Evolutionary conservation across 805 yeast genomes (phyloP), one percentile per base, ranked within the genome.

Genomic region (Spathaspora sp.): DNA sequence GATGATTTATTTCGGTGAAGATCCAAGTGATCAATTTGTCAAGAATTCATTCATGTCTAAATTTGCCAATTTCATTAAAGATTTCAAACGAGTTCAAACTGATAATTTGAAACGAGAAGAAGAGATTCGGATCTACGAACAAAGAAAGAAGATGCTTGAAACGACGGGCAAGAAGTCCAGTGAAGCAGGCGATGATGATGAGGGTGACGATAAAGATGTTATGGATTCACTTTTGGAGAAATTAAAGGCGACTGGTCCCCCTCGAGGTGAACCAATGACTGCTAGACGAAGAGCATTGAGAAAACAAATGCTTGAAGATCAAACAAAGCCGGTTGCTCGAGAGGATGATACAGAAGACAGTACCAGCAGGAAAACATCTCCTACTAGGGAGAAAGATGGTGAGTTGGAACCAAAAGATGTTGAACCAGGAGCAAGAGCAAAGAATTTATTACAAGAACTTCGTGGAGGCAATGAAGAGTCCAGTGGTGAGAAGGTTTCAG

Each of bases 201-300:
- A 64, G 0, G 76, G 69, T 17, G 76, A 72, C 28, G 83, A 70
- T 16, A 71, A 66, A 17, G 74, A 77, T 46, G 87, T 90, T 42
- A 90, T 94, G 87, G 99, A 94, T 65, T 81, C 86, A 35, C 74
- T 94, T 47, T 76, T 94, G 52, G 96, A 91, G 65, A 89, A 87
- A 62, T 78, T 94, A 61, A 86, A 91, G 62, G 91, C 92, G 16
- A 89, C 94, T 0, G 96, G 93, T 1, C 88, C 94, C 10, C 70
- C 83, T 5, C 82, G 83, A 55, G 83, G 89, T 5, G 94, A 91
- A 55, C 82, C 94, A 1, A 74, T 89, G 1, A 81, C 90, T 3
- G 96, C 96, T 0, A 76, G 96, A 60, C 82, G 89, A 60, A 76
- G 94, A 49, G 96, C 93, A 1, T 74, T 85, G 51, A 80, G 91